A percentile compares a stretch with the other conserved stretches of the same genome.
Evolutionary conservation across 768 basidiomycete species (phyloP).

Genomic region (Panus rudis): DNA sequence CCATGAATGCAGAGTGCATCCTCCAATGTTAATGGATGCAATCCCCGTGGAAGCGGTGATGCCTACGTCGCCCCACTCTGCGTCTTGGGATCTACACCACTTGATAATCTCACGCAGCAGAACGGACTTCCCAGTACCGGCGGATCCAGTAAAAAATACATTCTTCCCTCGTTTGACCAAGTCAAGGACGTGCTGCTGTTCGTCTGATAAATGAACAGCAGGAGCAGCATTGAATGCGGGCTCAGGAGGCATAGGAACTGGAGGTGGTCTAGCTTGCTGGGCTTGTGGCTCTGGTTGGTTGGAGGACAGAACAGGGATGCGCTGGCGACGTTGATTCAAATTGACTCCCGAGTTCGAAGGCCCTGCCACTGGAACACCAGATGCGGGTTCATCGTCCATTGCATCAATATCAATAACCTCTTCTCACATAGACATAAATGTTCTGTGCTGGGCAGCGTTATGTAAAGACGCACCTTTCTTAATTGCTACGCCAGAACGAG

Average conservation of each 20-base stretch:
- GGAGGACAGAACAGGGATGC: too few species aligned
- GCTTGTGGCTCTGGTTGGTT: not conserved
- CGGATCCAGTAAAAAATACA: constrained; percentile 83
- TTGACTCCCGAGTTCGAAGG: not conserved
- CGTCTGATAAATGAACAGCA: constrained; percentile 39
- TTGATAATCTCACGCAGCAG: constrained; percentile 68
- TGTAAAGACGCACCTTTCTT: too few species aligned
- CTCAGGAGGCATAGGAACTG: not conserved
- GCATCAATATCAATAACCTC: not conserved
- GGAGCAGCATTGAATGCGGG: constrained; percentile 21
- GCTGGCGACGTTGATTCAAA: not conserved
- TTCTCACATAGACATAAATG: too few species aligned
- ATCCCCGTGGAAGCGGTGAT: constrained; percentile 78
- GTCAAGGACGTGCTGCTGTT: constrained; percentile 42
- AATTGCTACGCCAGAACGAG: too few species aligned
- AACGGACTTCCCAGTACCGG: constrained; percentile 85
- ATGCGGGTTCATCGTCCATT: not conserved
- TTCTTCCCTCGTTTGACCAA: constrained; percentile 52
- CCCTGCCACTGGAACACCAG: not conserved
- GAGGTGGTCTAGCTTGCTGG: not conserved
- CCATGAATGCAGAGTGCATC: constrained; percentile 75
- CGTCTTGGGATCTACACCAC: constrained; percentile 29
- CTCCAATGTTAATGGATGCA: constrained; percentile 77
- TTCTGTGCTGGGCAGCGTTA: too few species aligned
- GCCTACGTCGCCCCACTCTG: constrained; percentile 40